Conservation (phyloP, 805 yeast genomes). For the Pichia kluyveri region DNA sequence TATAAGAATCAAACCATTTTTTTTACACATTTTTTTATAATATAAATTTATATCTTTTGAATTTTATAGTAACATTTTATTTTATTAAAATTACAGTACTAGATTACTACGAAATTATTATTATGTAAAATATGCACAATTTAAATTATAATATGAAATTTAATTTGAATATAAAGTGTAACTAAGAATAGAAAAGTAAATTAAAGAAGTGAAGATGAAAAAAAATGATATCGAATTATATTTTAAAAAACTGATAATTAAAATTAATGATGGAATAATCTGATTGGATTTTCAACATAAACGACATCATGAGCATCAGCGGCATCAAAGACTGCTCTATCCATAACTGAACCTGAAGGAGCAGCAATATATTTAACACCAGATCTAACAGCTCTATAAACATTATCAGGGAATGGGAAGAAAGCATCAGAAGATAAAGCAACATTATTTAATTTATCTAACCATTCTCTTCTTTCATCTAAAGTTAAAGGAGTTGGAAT, state of each 20-base stretch:
- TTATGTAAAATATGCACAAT: too few species aligned
- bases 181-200: not conserved
- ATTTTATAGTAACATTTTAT: too few species aligned
- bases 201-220: not conserved
- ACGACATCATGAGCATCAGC: constrained; percentile 88
- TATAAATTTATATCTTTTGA: too few species aligned
- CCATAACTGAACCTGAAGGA: constrained; percentile 97
- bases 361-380: constrained; percentile 97
- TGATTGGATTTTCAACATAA: constrained; percentile 93
- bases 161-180: too few species aligned
- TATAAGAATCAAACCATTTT: too few species aligned
- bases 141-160: too few species aligned
- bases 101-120: too few species aligned
- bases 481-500: constrained; percentile 77
- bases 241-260: too few species aligned
- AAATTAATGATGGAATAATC: constrained; percentile 89
- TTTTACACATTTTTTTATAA: too few species aligned
- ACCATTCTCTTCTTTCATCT: constrained; percentile 85
- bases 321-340: constrained; percentile 89
- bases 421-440: constrained; percentile 96
- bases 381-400: constrained; percentile 92
- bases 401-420: constrained; percentile 99
- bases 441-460: constrained; percentile 68
- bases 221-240: too few species aligned
- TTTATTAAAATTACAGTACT: too few species aligned